These are phyloP conservation scores for Coffea humblotiana DNA, from an alignment of 305 asterid genomes.

Conservation along the genomic window DNA sequence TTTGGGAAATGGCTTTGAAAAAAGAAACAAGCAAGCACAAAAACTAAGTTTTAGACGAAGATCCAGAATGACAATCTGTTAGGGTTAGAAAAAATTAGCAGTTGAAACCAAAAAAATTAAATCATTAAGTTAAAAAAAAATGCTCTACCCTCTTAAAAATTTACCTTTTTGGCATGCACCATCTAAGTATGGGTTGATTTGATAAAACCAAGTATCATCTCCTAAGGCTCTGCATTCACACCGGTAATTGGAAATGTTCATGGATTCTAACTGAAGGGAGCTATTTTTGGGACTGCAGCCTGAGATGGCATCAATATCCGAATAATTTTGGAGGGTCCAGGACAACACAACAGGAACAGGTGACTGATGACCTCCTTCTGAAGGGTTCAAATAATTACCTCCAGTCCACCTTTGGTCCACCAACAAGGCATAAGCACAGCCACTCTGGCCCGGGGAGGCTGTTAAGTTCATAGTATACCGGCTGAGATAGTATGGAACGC, in stretches of 20 bases:
- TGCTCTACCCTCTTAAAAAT: neutral
- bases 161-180: slow-evolving; percentile 5
- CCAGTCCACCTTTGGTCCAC: neutral
- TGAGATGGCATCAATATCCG: neutral
- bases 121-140: too few relatives aligned
- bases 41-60: too few relatives aligned
- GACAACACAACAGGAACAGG: neutral
- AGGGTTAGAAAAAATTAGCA: too few relatives aligned
- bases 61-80: too few relatives aligned
- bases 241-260: neutral
- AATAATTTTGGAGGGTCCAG: neutral
- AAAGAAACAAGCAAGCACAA: neutral
- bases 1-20: neutral
- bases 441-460: fast-evolving
- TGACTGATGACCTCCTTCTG: neutral
- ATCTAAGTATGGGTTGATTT: neutral
- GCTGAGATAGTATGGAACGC: slow-evolving; percentile 9
- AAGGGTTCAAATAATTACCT: too few relatives aligned
- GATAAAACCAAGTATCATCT: neutral
- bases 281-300: neutral
- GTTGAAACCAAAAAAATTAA: too few relatives aligned
- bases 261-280: neutral
- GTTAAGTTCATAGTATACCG: neutral
- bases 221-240: neutral
- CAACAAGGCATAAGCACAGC: neutral